Base-by-base conservation (phyloP, 257 asterid genomes). In the Przewalskia tangutica region DNA sequence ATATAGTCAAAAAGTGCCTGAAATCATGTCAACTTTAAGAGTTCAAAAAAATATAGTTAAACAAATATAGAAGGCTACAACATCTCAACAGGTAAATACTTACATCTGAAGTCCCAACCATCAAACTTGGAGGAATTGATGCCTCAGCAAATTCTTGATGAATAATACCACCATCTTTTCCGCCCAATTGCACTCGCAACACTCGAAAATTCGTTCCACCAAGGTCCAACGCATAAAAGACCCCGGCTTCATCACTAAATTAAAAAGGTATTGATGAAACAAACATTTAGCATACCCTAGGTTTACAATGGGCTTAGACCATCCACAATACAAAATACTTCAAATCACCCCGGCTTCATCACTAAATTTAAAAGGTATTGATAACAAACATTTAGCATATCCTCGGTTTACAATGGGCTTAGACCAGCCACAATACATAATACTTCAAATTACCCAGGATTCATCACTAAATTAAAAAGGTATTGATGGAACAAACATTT, bases 201-300 rank as follows among this genome's bases (percentile, higher is more conserved):
- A 95, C 99, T 50, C 99, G 95, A 80, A 95, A 95, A 84, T 95
- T 95, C 23, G 99, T 93, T 42, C 99, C 99, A 67, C 99, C 99
- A 71, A 95, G 99, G 88, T 95, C 99, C 86, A 95, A 83, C 6
- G 98, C 98, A 83, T 95, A 95, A 87, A 84, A 95, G 64, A 93
- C 92, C 53, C 99, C 99, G 53, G 89, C 92, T 90, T 95, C 99
- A 17, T 90, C 94, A 65, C 99, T 95, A 75, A 13, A 75, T 75
- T 50, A 12, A 50, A 50, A 50, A 10, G 10, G 14, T 50, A 20
- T 23, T 50, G 62, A 71, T 71, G 79, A 73, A 75, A 62, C 50
- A 75, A 50, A 27, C 80, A 75, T 75, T 50, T 48, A 75, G 62
- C 46, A 13, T 50, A 75, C 23, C 23, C 46, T 23, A 46, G 5